Evolutionary conservation across 495 filamentous ascomycete species (phyloP).

Genomic region (Xylaria venustula): DNA sequence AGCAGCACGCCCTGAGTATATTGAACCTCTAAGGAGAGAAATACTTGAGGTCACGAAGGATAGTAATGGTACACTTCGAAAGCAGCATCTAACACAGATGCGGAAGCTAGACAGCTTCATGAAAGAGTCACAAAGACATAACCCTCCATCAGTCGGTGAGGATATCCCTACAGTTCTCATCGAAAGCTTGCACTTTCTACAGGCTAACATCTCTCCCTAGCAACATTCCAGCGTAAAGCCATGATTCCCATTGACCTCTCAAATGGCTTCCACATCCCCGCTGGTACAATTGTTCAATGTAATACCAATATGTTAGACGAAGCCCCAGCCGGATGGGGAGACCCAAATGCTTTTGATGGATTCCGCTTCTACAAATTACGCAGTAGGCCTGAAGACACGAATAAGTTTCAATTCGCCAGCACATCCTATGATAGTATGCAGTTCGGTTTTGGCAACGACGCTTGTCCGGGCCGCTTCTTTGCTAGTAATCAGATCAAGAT

Average conservation of each 20-base stretch:
- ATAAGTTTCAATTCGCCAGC: constrained; percentile 44
- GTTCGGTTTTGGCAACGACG: constrained; percentile 49
- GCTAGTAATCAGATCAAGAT: constrained; percentile 46
- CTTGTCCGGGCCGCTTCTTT: constrained; percentile 50
- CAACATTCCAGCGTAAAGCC: constrained; percentile 32
- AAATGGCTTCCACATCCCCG: constrained; percentile 36
- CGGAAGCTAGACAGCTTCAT: constrained; percentile 53
- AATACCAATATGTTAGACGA: constrained; percentile 29
- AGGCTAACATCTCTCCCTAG: constrained; percentile 19
- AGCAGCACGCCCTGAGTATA: constrained; percentile 43
- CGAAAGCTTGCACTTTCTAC: constrained; percentile 1
- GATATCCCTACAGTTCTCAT: background rate
- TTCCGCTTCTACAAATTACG: constrained; percentile 51
- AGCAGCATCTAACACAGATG: constrained; percentile 40
- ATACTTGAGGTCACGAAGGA: constrained; percentile 36
- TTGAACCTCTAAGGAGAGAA: constrained; percentile 48
- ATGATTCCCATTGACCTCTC: constrained; percentile 34
- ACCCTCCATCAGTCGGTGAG: constrained; percentile 39
- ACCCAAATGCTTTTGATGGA: constrained; percentile 50
- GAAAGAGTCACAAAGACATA: constrained; percentile 46
- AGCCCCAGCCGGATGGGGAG: constrained; percentile 24
- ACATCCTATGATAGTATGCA: constrained; percentile 39
- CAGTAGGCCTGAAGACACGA: constrained; percentile 30
- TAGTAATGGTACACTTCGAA: constrained; percentile 33
- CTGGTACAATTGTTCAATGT: constrained; percentile 28